Conservation (phyloP, 257 asterid genomes). For the Datura wrightii region DNA sequence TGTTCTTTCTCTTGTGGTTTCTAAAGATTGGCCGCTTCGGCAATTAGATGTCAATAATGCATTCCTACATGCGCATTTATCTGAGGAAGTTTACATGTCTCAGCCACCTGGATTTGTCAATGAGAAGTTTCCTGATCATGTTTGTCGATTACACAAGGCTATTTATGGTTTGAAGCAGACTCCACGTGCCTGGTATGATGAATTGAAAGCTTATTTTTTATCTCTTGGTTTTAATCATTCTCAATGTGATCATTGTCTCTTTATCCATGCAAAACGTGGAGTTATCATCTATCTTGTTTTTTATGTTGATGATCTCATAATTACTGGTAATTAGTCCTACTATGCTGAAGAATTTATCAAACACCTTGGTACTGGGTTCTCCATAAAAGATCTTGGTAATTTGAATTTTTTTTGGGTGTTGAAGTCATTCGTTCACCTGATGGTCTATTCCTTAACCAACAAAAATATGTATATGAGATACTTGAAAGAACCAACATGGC, state of each 20-base stretch:
- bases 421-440: too few species aligned
- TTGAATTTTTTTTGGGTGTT: too few species aligned
- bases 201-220: not conserved
- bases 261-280: not conserved
- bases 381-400: too few species aligned
- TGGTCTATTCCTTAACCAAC: too few species aligned
- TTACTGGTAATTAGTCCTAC: too few species aligned
- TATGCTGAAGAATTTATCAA: too few species aligned
- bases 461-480: too few species aligned
- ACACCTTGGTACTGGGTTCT: too few species aligned
- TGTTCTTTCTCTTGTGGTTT: not conserved
- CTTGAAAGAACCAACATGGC: too few species aligned
- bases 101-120: not conserved
- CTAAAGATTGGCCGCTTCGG: not conserved
- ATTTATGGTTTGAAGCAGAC: not conserved
- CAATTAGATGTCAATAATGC: not conserved
- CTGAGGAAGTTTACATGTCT: slow-evolving; percentile 20
- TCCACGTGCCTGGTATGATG: not conserved
- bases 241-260: not conserved
- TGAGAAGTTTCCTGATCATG: not conserved
- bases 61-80: not conserved
- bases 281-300: not conserved
- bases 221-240: too few species aligned
- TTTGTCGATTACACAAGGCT: not conserved
- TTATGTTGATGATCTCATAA: too few species aligned